A percentile compares a stretch with the other conserved stretches of the same genome.
phyloP scores from a whole-genome alignment of 2,329 filamentous ascomycete genomes.

The Pseudocercospora eumusae region DNA sequence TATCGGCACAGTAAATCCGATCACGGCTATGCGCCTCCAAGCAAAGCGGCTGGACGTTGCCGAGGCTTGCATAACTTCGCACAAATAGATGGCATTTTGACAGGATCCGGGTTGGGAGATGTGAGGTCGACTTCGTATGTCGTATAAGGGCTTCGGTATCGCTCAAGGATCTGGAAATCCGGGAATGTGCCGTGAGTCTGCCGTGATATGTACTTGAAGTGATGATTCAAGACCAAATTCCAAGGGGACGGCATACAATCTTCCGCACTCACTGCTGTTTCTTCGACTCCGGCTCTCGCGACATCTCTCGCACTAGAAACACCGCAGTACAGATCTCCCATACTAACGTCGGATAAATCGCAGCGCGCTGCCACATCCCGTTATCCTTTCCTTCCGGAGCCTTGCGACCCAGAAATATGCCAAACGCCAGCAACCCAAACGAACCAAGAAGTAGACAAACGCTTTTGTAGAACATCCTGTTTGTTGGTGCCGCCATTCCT shows the following conservation, averaged over 20 bases:
- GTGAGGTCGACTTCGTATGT: neutral
- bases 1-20: conserved; percentile 5
- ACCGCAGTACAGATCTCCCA: conserved; percentile 19
- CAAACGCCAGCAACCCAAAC: conserved; percentile 9
- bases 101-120: neutral
- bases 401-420: conserved; percentile 1
- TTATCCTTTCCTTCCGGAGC: neutral
- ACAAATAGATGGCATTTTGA: neutral
- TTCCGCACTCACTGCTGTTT: conserved; percentile 1
- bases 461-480: conserved; percentile 11
- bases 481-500: conserved; percentile 8
- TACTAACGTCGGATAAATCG: conserved; percentile 18
- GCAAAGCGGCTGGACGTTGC: conserved; percentile 1
- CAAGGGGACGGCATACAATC: neutral
- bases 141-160: neutral
- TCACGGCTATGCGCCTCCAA: neutral
- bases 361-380: conserved; percentile 17
- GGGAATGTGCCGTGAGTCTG: too few species aligned
- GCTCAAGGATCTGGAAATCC: neutral
- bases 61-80: conserved; percentile 15
- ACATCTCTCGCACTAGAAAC: conserved; percentile 9
- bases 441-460: conserved; percentile 15
- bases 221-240: too few species aligned
- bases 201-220: too few species aligned
- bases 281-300: conserved; percentile 3